Conservation (phyloP, 306 rosid genomes). For the Mimosa bimucronata region DNA sequence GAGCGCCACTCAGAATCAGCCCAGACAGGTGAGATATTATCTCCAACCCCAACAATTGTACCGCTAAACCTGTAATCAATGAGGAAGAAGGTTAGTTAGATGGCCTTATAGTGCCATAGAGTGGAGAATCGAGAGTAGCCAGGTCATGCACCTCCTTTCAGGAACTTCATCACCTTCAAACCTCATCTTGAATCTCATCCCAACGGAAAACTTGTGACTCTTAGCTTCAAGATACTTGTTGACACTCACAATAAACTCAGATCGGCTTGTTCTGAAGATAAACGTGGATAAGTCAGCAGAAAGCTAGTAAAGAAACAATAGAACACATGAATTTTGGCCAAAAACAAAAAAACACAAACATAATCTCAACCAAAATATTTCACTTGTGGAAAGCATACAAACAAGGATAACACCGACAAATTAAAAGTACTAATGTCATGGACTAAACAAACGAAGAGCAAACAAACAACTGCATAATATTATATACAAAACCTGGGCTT, state of each 20-base stretch:
- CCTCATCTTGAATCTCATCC: constrained; percentile 99
- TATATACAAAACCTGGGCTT: constrained; percentile 78
- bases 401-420: constrained; percentile 18
- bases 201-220: constrained; percentile 88
- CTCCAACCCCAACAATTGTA: constrained; percentile 95
- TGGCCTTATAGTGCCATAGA: background rate
- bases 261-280: constrained; percentile 87
- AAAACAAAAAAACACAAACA: background rate
- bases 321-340: background rate
- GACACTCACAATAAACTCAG: constrained; percentile 87
- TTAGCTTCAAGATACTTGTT: constrained; percentile 94
- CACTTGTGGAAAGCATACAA: constrained; percentile 3
- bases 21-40: constrained; percentile 77
- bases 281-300: constrained; percentile 44
- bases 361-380: constrained; percentile 26
- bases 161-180: constrained; percentile 99
- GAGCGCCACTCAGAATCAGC: constrained; percentile 96
- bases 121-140: constrained; percentile 13
- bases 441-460: constrained; percentile 7
- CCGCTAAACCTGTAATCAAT: constrained; percentile 82
- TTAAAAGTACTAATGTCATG: constrained; percentile 16
- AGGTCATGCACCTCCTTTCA: constrained; percentile 78
- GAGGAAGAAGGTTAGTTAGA: constrained; percentile 24
- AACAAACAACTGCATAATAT: constrained; percentile 12
- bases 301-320: constrained; percentile 24